phyloP scores from a whole-genome alignment of 148 eudicot species.

The Pharnaceum exiguum region DNA sequence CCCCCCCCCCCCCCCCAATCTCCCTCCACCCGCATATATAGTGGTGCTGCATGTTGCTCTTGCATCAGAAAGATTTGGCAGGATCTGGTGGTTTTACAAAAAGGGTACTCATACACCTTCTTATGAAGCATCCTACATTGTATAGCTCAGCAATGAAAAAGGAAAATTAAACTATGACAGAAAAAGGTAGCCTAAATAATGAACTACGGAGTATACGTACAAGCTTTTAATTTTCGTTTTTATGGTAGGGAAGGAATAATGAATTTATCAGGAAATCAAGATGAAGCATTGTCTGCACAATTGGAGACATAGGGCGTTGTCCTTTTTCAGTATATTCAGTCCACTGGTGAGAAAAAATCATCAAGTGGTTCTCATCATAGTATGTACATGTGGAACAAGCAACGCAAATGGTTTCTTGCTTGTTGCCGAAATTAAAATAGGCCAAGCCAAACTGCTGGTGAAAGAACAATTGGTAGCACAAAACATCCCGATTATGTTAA shows the following conservation, averaged over 20 bases:
- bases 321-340: conserved; percentile 11
- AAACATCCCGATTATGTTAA: too few species aligned
- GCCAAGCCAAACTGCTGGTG: too few species aligned
- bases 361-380: too few species aligned
- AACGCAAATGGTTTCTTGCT: too few species aligned
- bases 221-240: conserved; percentile 6
- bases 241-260: conserved; percentile 5
- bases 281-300: conserved; percentile 20
- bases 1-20: too few species aligned
- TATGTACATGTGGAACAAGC: too few species aligned
- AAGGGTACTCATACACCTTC: conserved; percentile 14
- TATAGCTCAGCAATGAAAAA: background rate
- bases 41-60: background rate
- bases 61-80: background rate
- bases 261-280: conserved; percentile 16
- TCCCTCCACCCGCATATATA: background rate
- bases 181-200: background rate
- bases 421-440: too few species aligned
- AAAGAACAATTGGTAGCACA: too few species aligned
- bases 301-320: conserved; percentile 24
- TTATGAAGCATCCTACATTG: conserved; percentile 10
- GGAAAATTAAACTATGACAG: background rate
- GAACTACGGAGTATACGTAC: too few species aligned
- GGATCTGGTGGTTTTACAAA: conserved; percentile 10
- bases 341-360: background rate